Conservation (phyloP, 1,139 yeast species). For the Diutina ranongensis region DNA sequence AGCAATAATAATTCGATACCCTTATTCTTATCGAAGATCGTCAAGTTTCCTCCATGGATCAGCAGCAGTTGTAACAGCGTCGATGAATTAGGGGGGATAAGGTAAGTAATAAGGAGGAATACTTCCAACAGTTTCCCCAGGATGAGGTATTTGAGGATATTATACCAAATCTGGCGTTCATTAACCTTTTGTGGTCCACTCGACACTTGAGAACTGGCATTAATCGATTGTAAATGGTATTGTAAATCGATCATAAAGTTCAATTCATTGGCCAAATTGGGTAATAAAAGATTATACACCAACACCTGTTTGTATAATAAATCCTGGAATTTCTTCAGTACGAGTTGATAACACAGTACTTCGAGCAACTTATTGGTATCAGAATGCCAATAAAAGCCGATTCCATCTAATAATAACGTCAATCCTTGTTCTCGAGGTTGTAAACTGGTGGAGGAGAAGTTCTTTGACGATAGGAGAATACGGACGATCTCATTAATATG, state of each 20-base stretch:
- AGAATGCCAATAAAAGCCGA: conserved; percentile 34
- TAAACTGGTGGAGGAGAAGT: conserved; percentile 17
- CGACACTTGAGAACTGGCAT: conserved; percentile 11
- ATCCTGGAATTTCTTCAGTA: conserved; percentile 27
- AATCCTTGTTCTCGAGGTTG: conserved; percentile 16
- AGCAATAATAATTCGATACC: conserved; percentile 34
- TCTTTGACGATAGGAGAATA: conserved; percentile 29
- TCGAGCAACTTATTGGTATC: conserved; percentile 32
- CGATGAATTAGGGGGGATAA: conserved; percentile 34
- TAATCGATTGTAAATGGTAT: conserved; percentile 30
- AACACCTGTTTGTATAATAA: conserved; percentile 25
- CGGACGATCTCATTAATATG: conserved; percentile 36
- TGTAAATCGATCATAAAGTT: conserved; percentile 35
- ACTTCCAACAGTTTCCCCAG: conserved; percentile 35
- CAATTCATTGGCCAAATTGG: conserved; percentile 30
- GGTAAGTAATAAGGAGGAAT: conserved; percentile 29
- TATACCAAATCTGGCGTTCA: conserved; percentile 34
- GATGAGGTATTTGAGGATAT: conserved; percentile 30
- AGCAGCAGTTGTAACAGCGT: conserved; percentile 30
- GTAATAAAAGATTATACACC: conserved; percentile 23
- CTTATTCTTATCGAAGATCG: conserved; percentile 36
- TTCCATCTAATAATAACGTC: conserved; percentile 28
- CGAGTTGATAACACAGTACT: conserved; percentile 31
- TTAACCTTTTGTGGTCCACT: conserved; percentile 13
- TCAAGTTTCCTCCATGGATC: conserved; percentile 29